Conservation (phyloP, 257 asterid genomes). For the Nicotiana tabacum region DNA sequence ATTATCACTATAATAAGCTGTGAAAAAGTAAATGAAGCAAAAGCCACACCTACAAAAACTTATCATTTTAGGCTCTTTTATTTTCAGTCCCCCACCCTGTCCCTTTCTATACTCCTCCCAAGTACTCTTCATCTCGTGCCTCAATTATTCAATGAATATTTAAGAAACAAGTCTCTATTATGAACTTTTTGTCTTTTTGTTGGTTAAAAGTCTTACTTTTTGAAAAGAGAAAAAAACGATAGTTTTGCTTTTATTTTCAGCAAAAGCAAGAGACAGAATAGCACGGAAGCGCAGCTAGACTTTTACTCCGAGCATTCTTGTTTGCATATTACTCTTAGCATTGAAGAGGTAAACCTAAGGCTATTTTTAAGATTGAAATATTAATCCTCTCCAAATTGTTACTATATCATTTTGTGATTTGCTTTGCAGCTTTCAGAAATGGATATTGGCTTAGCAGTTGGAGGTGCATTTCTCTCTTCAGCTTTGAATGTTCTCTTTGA, state of each 20-base stretch:
- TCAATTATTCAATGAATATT: no score
- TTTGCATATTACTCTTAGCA: neutral
- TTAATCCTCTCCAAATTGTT: neutral
- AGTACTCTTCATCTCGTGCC: no score
- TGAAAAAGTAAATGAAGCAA: no score
- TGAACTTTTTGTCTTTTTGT: neutral
- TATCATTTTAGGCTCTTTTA: no score
- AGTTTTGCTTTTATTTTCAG: neutral
- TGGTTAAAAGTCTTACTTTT: neutral
- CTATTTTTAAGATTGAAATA: neutral
- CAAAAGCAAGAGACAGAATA: neutral
- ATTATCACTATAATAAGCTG: no score
- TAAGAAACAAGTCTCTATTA: no score
- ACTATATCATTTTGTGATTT: neutral
- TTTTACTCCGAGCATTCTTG: neutral
- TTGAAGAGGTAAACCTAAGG: neutral
- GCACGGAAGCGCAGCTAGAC: no score
- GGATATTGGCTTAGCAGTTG: neutral
- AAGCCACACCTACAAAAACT: no score
- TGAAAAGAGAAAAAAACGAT: neutral
- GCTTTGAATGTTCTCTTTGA: conserved; percentile 6
- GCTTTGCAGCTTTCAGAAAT: neutral
- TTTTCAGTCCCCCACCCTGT: no score
- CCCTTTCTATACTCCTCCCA: no score
- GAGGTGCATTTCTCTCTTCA: conserved; percentile 10